phyloP scores from a whole-genome alignment of 2,329 filamentous ascomycete species.

The Cladophialophora bantiana region DNA sequence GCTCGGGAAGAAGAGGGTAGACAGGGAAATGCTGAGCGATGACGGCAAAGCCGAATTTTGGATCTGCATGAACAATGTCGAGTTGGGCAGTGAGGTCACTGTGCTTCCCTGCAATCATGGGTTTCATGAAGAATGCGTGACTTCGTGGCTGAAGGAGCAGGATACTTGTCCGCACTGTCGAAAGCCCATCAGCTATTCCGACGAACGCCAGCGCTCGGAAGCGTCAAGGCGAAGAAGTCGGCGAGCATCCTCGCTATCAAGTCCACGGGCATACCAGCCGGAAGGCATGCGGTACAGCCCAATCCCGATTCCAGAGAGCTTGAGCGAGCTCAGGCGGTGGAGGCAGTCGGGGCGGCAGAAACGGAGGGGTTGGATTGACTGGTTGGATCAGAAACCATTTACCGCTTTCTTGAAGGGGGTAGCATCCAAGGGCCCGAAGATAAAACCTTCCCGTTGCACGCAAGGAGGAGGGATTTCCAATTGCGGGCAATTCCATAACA shows the following conservation, averaged over 20 bases:
- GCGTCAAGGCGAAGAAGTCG: constrained; percentile 23
- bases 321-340: not conserved
- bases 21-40: constrained; percentile 71
- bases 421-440: too few relatives aligned
- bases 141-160: constrained; percentile 85
- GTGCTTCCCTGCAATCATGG: constrained; percentile 88
- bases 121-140: constrained; percentile 86
- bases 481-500: too few relatives aligned
- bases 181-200: constrained; percentile 46
- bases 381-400: constrained; percentile 43
- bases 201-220: constrained; percentile 23
- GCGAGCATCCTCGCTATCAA: constrained; percentile 32
- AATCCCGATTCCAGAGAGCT: too few relatives aligned
- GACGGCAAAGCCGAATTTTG: constrained; percentile 81
- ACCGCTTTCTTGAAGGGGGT: constrained; percentile 34
- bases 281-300: too few relatives aligned
- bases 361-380: constrained; percentile 38
- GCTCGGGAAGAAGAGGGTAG: constrained; percentile 76
- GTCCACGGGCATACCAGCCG: constrained; percentile 31
- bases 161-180: constrained; percentile 80
- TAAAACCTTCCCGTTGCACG: too few relatives aligned
- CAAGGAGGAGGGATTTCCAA: too few relatives aligned
- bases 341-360: constrained; percentile 17
- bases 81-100: constrained; percentile 74
- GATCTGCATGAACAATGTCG: constrained; percentile 90